phyloP scores from a whole-genome alignment of 345 rosid species.

The Euphorbia tirucalli region DNA sequence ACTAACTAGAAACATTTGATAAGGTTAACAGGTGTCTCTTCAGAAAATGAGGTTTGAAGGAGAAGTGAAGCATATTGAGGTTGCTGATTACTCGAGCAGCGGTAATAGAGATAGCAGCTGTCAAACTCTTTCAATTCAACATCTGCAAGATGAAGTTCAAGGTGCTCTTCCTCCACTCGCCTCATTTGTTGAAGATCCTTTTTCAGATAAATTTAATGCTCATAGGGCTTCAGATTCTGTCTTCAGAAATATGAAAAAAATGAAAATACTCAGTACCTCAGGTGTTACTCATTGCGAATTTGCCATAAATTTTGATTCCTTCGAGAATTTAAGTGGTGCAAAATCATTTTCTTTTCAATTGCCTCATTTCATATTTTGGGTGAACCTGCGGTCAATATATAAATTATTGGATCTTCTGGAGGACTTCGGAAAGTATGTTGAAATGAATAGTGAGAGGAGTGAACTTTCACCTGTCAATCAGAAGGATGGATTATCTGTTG shows the following conservation, averaged over 20 bases:
- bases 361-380: slow-evolving; percentile 70
- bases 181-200: slow-evolving; percentile 31
- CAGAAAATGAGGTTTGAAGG: slow-evolving; percentile 66
- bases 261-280: slow-evolving; percentile 56
- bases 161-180: slow-evolving; percentile 57
- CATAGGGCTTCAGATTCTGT: slow-evolving; percentile 38
- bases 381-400: slow-evolving; percentile 52
- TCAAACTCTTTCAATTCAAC: slow-evolving; percentile 42
- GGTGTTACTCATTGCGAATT: slow-evolving; percentile 49
- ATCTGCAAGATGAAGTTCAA: slow-evolving; percentile 61
- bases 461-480: slow-evolving; percentile 17
- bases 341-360: slow-evolving; percentile 57
- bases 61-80: slow-evolving; percentile 55
- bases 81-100: slow-evolving; percentile 43
- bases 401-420: slow-evolving; percentile 53
- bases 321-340: slow-evolving; percentile 37
- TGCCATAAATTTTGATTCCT: slow-evolving; percentile 33
- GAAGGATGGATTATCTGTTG: slow-evolving; percentile 27
- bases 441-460: slow-evolving; percentile 25
- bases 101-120: slow-evolving; percentile 13
- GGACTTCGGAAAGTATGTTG: slow-evolving; percentile 43
- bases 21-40: slow-evolving; percentile 73
- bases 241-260: slow-evolving; percentile 43
- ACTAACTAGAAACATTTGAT: slow-evolving; percentile 36
- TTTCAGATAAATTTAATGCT: slow-evolving; percentile 32